Evolutionary conservation across 345 rosid species (phyloP).

Genomic region (Bruguiera parviflora): DNA sequence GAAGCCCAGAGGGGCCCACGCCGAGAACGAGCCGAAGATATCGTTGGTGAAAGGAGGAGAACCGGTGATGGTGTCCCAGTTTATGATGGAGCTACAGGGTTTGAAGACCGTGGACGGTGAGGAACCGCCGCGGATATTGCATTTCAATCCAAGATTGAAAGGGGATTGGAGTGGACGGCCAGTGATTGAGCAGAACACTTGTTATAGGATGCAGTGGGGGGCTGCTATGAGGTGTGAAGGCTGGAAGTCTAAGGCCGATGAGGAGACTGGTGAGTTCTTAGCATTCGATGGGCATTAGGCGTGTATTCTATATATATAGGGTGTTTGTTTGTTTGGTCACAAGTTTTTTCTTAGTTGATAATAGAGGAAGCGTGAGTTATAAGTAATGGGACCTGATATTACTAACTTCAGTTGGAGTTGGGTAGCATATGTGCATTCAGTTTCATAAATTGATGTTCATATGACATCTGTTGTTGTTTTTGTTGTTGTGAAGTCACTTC

Average conservation of each 20-base stretch:
- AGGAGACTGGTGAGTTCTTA: conserved; percentile 64
- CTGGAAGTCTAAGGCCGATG: conserved; percentile 68
- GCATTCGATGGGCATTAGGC: not conserved
- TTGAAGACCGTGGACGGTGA: conserved; percentile 86
- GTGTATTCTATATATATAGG: not conserved
- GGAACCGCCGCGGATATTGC: conserved; percentile 91
- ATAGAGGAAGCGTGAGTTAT: no score
- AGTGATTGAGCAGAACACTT: conserved; percentile 91
- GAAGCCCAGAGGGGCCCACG: conserved; percentile 64
- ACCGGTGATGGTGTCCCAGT: conserved; percentile 68
- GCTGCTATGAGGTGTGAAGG: conserved; percentile 77
- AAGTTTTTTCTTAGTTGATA: no score
- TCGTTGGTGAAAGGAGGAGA: conserved; percentile 40
- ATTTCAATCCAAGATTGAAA: conserved; percentile 82
- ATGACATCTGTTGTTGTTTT: no score
- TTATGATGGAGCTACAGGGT: conserved; percentile 80
- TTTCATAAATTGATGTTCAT: no score
- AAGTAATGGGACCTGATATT: no score
- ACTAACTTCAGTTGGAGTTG: no score
- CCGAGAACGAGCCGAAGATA: conserved; percentile 57
- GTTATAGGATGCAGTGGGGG: conserved; percentile 97
- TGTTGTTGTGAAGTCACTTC: no score
- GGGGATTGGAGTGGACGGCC: conserved; percentile 91
- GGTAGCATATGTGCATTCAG: no score
- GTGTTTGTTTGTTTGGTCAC: not conserved